Evolutionary conservation across 1,139 yeast species (phyloP).

Genomic region (Blastobotrys ciferrii): DNA sequence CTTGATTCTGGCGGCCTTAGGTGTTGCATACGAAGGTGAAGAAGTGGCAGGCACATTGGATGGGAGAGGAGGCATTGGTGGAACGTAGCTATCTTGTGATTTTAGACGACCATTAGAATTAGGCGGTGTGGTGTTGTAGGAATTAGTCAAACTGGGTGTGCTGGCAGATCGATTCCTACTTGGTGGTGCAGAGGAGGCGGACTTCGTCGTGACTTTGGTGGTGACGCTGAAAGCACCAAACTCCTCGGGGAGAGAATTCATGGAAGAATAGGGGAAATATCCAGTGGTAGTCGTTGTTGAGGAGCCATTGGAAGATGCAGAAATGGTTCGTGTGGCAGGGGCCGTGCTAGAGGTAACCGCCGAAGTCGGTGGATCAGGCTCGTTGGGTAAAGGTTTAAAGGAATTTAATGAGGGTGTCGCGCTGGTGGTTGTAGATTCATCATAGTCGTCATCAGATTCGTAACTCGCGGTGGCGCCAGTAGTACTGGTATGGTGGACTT

Average conservation of each 20-base stretch:
- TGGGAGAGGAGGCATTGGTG: slow-evolving; percentile 19
- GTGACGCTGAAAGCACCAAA: slow-evolving; percentile 4
- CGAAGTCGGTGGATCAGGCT: neutral
- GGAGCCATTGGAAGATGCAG: slow-evolving; percentile 4
- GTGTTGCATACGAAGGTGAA: neutral
- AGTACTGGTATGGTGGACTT: slow-evolving; percentile 11
- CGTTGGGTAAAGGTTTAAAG: slow-evolving; percentile 3
- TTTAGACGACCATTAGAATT: neutral
- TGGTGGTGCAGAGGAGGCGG: slow-evolving; percentile 1
- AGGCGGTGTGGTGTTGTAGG: neutral
- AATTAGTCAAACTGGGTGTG: slow-evolving; percentile 15
- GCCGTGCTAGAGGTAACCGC: neutral
- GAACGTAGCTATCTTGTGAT: slow-evolving; percentile 3
- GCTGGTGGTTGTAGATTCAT: neutral
- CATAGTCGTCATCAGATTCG: slow-evolving; percentile 27
- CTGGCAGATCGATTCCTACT: slow-evolving; percentile 25
- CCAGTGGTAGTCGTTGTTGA: neutral
- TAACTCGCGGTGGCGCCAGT: slow-evolving; percentile 23
- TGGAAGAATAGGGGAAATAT: slow-evolving; percentile 6
- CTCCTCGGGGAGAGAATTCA: slow-evolving; percentile 4
- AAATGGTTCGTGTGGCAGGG: slow-evolving; percentile 4
- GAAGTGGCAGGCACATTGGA: neutral
- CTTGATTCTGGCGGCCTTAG: slow-evolving; percentile 23
- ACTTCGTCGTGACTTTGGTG: neutral
- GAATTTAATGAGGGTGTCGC: slow-evolving; percentile 1